phyloP scores from a whole-genome alignment of 352 stramenopile genomes.

The Aphanomyces cochlioides region DNA sequence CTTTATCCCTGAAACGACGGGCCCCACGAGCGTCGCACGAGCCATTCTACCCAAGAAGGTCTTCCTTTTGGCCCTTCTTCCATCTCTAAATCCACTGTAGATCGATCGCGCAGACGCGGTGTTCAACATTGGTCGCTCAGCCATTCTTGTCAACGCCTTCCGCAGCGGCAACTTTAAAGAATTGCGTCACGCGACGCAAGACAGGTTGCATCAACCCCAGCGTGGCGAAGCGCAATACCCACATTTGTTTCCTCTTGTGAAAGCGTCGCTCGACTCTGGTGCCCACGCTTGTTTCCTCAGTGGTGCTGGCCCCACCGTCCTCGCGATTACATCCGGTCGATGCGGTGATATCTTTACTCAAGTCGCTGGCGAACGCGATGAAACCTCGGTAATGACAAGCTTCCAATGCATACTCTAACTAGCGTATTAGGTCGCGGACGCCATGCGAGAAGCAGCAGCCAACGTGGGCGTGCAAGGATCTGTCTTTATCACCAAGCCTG shows the following conservation, averaged over 20 bases:
- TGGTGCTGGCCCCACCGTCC: slow-evolving; percentile 96
- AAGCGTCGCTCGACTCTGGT: slow-evolving; percentile 93
- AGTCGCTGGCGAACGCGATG: slow-evolving; percentile 76
- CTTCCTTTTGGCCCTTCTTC: neutral
- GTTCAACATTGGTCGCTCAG: slow-evolving; percentile 96
- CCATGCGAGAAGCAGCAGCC: slow-evolving; percentile 93
- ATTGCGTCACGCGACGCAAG: slow-evolving; percentile 92
- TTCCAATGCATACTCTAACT: slow-evolving; percentile 11
- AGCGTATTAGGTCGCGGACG: slow-evolving; percentile 84
- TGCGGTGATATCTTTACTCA: slow-evolving; percentile 99
- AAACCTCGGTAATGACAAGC: slow-evolving; percentile 46
- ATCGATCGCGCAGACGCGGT: slow-evolving; percentile 91
- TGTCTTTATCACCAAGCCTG: slow-evolving; percentile 96
- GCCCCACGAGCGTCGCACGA: slow-evolving; percentile 90
- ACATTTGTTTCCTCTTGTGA: slow-evolving; percentile 96
- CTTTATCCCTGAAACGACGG: slow-evolving; percentile 98
- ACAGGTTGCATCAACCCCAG: slow-evolving; percentile 95
- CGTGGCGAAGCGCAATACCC: slow-evolving; percentile 93
- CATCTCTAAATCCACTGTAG: neutral
- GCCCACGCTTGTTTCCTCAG: slow-evolving; percentile 95
- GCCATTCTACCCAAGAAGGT: slow-evolving; percentile 90
- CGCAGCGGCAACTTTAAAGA: slow-evolving; percentile 96
- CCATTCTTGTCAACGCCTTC: slow-evolving; percentile 97
- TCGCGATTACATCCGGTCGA: slow-evolving; percentile 96
- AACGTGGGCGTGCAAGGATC: slow-evolving; percentile 90